These are phyloP conservation scores for Colletotrichum endophyticum DNA, from an alignment of 2,329 filamentous ascomycete genomes.

Conservation along the genomic window DNA sequence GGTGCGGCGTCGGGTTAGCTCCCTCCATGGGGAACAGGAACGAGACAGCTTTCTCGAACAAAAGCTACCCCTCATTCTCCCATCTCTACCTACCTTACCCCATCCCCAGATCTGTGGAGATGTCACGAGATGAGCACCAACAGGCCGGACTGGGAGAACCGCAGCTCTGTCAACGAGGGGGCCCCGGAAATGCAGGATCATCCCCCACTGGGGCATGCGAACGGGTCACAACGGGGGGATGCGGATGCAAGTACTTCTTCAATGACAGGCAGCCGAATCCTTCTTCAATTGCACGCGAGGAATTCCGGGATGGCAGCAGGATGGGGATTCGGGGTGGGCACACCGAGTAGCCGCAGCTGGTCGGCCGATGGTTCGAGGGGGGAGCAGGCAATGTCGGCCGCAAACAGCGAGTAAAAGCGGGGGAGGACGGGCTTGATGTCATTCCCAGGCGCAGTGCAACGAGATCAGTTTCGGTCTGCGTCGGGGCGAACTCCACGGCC, in stretches of 20 bases:
- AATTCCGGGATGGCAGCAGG: neutral
- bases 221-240: constrained; percentile 4
- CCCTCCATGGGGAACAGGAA: constrained; percentile 13
- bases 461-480: constrained; percentile 11
- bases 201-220: constrained; percentile 9
- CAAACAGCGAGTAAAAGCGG: constrained; percentile 9
- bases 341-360: constrained; percentile 1
- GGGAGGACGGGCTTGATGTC: constrained; percentile 15
- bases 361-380: constrained; percentile 2
- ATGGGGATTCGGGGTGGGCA: neutral
- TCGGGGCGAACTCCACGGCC: constrained; percentile 15
- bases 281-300: neutral
- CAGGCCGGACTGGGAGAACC: constrained; percentile 9
- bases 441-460: constrained; percentile 8
- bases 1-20: constrained; percentile 17
- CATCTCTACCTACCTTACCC: constrained; percentile 11
- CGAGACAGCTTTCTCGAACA: constrained; percentile 9
- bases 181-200: constrained; percentile 13
- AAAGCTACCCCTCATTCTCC: constrained; percentile 22
- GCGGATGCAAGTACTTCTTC: neutral
- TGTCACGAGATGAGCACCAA: constrained; percentile 21
- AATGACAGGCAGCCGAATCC: neutral
- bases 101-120: constrained; percentile 22
- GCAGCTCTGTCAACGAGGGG: constrained; percentile 13
- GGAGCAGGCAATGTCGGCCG: constrained; percentile 8